These are phyloP conservation scores for Flaveria bidentis DNA, from an alignment of 129 eudicot genomes.

Conservation along the genomic window DNA sequence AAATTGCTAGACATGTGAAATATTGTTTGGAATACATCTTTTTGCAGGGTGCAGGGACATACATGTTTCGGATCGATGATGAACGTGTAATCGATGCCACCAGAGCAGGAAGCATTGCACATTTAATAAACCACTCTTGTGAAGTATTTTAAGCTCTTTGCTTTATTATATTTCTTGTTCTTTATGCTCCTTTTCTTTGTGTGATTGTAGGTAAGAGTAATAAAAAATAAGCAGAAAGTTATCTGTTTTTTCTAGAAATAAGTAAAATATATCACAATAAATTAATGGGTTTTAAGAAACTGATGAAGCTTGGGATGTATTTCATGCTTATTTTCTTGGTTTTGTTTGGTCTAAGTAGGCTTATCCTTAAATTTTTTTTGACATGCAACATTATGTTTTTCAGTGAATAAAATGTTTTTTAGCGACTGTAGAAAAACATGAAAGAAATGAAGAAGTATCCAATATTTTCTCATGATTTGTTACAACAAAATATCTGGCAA, in stretches of 20 bases:
- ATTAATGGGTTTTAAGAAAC: not conserved
- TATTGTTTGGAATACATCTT: slow-evolving; percentile 18
- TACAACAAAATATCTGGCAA: not conserved
- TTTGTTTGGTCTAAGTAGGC: not conserved
- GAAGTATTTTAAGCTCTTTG: slow-evolving; percentile 59
- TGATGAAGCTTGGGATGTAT: not conserved
- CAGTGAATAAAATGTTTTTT: not conserved
- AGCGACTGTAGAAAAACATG: not conserved
- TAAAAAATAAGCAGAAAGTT: not conserved
- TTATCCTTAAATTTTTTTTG: not conserved
- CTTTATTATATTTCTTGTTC: slow-evolving; percentile 10
- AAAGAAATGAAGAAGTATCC: not conserved
- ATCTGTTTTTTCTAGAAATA: not conserved
- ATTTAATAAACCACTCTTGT: slow-evolving; percentile 94
- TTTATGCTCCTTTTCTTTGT: not conserved
- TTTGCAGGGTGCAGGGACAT: slow-evolving; percentile 98
- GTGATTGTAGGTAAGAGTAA: not conserved
- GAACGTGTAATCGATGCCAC: slow-evolving; percentile 98
- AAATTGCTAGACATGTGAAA: slow-evolving; percentile 6
- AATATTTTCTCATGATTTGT: not conserved
- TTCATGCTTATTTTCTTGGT: not conserved
- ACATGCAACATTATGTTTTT: not conserved
- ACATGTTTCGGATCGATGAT: slow-evolving; percentile 93
- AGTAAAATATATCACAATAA: not conserved
- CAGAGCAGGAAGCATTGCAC: slow-evolving; percentile 99